phyloP scores from a whole-genome alignment of 345 rosid species.

The Erucastrum elatum region DNA sequence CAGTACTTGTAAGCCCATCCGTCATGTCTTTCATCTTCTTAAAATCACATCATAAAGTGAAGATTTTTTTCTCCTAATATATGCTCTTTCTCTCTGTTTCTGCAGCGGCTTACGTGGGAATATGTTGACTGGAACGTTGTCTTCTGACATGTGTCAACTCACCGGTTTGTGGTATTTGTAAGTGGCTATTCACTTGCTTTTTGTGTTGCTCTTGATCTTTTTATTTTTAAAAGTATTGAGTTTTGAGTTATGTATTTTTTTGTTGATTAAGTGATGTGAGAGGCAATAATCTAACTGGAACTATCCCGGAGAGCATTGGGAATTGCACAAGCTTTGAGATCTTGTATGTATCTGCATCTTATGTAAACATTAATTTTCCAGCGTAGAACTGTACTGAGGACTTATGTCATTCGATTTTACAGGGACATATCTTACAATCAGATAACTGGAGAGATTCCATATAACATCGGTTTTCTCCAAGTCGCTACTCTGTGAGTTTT shows the following conservation, averaged over 20 bases:
- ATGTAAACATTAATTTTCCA: background rate
- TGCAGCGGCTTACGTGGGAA: conserved; percentile 85
- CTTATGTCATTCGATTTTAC: background rate
- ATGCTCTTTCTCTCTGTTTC: background rate
- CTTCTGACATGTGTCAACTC: conserved; percentile 89
- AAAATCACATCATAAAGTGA: background rate
- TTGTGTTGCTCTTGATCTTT: background rate
- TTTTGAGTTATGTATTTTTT: background rate
- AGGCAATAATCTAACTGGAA: conserved; percentile 80
- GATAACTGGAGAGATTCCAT: conserved; percentile 86
- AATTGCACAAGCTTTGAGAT: conserved; percentile 96
- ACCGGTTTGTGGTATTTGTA: conserved; percentile 98
- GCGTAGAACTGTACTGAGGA: background rate
- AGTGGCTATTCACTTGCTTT: conserved; percentile 32
- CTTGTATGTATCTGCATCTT: conserved; percentile 50
- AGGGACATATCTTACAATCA: conserved; percentile 93
- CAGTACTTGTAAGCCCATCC: conserved; percentile 75
- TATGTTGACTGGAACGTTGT: conserved; percentile 71
- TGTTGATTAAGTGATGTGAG: conserved; percentile 70
- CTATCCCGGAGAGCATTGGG: conserved; percentile 86
- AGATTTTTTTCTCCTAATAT: background rate
- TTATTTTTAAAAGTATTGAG: background rate
- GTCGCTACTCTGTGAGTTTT: conserved; percentile 89
- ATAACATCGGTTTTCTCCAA: conserved; percentile 91
- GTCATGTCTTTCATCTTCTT: background rate